Base-by-base conservation (phyloP, 768 basidiomycete species). In the Dacryopinax spathularia region DNA sequence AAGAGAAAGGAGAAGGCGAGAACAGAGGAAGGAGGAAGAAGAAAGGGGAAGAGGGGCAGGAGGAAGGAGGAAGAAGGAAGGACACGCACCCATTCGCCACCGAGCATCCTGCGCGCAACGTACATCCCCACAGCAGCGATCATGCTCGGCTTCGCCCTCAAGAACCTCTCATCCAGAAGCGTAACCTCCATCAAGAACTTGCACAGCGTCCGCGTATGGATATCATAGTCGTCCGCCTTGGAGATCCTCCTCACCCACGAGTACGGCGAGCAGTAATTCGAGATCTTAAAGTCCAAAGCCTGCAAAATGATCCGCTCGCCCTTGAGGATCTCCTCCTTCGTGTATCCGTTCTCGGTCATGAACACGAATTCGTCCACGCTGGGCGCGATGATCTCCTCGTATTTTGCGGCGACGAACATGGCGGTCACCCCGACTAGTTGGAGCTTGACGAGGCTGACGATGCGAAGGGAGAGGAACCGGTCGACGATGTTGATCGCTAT, bases 391-490 rank as follows among this genome's bases (percentile, higher is more conserved):
- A 99, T 97, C 75, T 99, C 96, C 75, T 99, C 96, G 77, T 98
- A 99, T 76, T 99, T 99, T 64, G 92, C 88, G 0, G 96, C 96
- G 68, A 99, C 87, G 79, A 98, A 98, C 89, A 99, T 94, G 59
- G 96, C 95, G 0, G 94, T 96, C 66, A 99, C 89, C 29, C 96
- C 96, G 63, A 99, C 96, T 29, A 99, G 86, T 76, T 95, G 91
- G 60, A 95, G 84, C 76, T 93, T 95, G 70, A 89, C 83, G 37
- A 93, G 77, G 2, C 88, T 90, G 18, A 95, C 91, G 63, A 90
- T 85, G 33, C 91, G 86, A 70, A 87, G 85, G 60, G 88, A 89
- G 60, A 95, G 80, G 80, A 95, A 93, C 66, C 91, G 88, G 72
- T 95, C 91, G 67, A 95, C 83, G 65, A 99, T 86, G 78, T 98